These are phyloP conservation scores for Rhizopus stolonifer DNA, from an alignment of 371 early-diverging fungal species.

Conservation along the genomic window DNA sequence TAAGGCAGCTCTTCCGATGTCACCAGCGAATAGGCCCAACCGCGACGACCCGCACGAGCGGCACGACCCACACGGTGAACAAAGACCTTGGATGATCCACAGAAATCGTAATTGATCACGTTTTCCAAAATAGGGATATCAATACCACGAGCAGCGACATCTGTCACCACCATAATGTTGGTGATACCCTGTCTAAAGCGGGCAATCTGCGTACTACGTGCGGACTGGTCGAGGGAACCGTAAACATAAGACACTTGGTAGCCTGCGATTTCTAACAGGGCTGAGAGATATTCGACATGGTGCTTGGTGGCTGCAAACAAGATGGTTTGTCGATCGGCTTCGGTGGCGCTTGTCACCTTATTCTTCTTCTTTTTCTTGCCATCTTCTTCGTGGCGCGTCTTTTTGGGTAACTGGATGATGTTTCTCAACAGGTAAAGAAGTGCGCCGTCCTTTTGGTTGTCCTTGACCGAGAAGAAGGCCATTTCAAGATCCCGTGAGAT, in stretches of 20 bases:
- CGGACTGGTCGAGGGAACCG: conserved; percentile 93
- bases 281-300: conserved; percentile 91
- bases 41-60: conserved; percentile 93
- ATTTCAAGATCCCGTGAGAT: conserved; percentile 90
- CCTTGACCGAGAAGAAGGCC: conserved; percentile 84
- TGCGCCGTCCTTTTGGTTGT: conserved; percentile 88
- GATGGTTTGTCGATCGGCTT: conserved; percentile 75
- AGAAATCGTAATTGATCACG: conserved; percentile 98
- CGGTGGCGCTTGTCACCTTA: conserved; percentile 42
- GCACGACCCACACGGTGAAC: conserved; percentile 99
- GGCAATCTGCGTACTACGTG: conserved; percentile 83
- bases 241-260: conserved; percentile 86
- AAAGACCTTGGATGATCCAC: conserved; percentile 92
- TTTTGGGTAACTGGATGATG: conserved; percentile 71
- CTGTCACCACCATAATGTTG: conserved; percentile 93
- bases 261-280: conserved; percentile 68
- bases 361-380: conserved; percentile 46
- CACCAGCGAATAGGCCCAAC: conserved; percentile 91
- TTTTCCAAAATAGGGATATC: conserved; percentile 97
- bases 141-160: conserved; percentile 99
- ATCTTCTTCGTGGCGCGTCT: conserved; percentile 31
- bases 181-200: conserved; percentile 79
- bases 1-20: conserved; percentile 90
- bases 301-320: conserved; percentile 96
- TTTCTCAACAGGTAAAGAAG: conserved; percentile 79